Evolutionary conservation across 768 basidiomycete species (phyloP).

Genomic region (Hygrophoropsis aurantiaca): DNA sequence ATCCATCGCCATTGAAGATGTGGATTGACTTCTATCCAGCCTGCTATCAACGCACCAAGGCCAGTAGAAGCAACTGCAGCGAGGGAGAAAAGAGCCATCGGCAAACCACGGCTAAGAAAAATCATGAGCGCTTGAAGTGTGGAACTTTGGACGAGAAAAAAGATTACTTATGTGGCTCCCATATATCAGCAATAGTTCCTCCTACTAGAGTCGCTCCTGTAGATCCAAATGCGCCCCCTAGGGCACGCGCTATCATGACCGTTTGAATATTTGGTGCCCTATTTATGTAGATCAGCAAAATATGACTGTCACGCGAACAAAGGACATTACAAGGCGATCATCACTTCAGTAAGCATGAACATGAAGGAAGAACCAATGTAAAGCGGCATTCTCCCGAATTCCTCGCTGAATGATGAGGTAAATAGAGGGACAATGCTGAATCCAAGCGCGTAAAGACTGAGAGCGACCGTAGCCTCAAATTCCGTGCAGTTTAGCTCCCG

Average conservation of each 20-base stretch:
- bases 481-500: constrained; percentile 41
- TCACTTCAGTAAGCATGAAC: constrained; percentile 52
- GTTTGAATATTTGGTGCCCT: constrained; percentile 53
- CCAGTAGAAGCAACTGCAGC: constrained; percentile 61
- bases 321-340: constrained; percentile 26
- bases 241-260: constrained; percentile 64
- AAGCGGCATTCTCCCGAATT: constrained; percentile 64
- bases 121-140: not conserved
- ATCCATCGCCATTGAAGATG: constrained; percentile 79
- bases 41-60: constrained; percentile 61
- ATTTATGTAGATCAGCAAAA: not conserved
- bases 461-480: constrained; percentile 47
- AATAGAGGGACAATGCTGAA: constrained; percentile 65
- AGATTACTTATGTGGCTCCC: constrained; percentile 57
- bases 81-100: constrained; percentile 73
- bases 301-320: not conserved
- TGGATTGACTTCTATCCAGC: constrained; percentile 63
- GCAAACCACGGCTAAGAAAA: constrained; percentile 60
- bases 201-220: constrained; percentile 74
- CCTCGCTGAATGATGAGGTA: constrained; percentile 70
- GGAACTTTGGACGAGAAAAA: not conserved
- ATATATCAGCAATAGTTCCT: constrained; percentile 73
- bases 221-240: constrained; percentile 66
- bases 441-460: constrained; percentile 56
- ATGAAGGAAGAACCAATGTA: constrained; percentile 52